phyloP scores from a whole-genome alignment of 225 moss, liverwort and hornwort genomes.

The Pseudisothecium myosuroides region DNA sequence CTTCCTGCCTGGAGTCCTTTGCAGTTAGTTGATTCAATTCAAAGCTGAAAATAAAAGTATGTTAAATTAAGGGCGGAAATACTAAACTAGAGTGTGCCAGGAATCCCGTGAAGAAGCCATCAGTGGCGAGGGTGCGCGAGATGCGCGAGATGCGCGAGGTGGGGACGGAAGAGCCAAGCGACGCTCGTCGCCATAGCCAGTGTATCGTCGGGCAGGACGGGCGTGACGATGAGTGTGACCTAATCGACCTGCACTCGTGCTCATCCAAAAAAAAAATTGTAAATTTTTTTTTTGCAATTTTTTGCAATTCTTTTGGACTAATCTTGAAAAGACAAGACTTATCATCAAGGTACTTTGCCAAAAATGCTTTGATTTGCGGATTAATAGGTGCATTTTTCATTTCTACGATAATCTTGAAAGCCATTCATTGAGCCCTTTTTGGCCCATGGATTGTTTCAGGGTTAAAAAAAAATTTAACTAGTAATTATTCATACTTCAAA shows the following conservation, averaged over 20 bases:
- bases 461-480: not conserved
- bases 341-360: too few species aligned
- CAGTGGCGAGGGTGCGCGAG: not conserved
- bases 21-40: too few species aligned
- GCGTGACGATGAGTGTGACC: not conserved
- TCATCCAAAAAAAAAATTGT: not conserved
- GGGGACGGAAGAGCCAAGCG: not conserved
- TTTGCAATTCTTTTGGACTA: not conserved
- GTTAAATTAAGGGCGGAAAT: not conserved
- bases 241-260: not conserved
- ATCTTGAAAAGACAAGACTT: fast-evolving
- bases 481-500: not conserved
- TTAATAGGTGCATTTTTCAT: not conserved
- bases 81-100: not conserved
- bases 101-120: not conserved
- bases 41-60: not conserved
- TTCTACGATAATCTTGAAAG: not conserved
- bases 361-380: not conserved
- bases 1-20: not conserved
- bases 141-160: not conserved
- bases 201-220: not conserved
- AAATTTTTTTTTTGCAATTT: not conserved
- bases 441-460: fast-evolving
- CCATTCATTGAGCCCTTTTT: not conserved
- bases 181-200: not conserved